Base-by-base conservation (phyloP, 768 basidiomycete species). In the Hericium alpestre region DNA sequence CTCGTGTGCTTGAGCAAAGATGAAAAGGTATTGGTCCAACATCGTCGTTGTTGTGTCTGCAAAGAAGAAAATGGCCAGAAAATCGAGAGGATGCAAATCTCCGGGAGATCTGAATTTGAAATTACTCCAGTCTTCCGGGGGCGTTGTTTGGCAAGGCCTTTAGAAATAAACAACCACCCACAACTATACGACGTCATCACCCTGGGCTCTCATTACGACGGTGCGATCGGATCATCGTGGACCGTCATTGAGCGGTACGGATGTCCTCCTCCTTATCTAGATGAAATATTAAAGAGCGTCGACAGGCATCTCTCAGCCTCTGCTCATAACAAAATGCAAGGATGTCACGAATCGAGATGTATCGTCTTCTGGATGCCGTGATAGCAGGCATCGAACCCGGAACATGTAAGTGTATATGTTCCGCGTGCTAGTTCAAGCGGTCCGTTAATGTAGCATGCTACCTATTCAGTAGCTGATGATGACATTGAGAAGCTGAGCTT, bases 1-100 rank as follows among this genome's bases (percentile, higher is more conserved):
- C 38, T 79, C 74, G 67, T 95, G 90, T 5, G 76, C 79, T 69
- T 89, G 89, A 2, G 90, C 90, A 70, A 93, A 90, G 47, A 86
- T 77, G 54, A 94, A 71, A 56, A 93, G 76, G 61, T 81, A 84
- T 47, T 71, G 58, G 25, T 55, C 16, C 25, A 52, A 7, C 63
- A 64, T 61, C 16, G 25, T 25, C 20, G 37, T n/a, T 3, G 37
- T 10, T 16, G n/a, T 4, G 23, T 13, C 50, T 37, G 13, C 15
- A n/a, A n/a, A 11, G 20, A 15, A 10, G 32, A 9, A 32, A 32
- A 32, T 6, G 32, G 9, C 6, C 32, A 32, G 32, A 32, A 32
- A 32, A 32, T 32, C 4, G 32, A 10, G 9, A 10, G 32, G 8
- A 2, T 7, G 32, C 32, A 32, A 32, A 32, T 32, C 32, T 32